phyloP scores from a whole-genome alignment of 306 rosid species.

The Cicer pinnatifidum region DNA sequence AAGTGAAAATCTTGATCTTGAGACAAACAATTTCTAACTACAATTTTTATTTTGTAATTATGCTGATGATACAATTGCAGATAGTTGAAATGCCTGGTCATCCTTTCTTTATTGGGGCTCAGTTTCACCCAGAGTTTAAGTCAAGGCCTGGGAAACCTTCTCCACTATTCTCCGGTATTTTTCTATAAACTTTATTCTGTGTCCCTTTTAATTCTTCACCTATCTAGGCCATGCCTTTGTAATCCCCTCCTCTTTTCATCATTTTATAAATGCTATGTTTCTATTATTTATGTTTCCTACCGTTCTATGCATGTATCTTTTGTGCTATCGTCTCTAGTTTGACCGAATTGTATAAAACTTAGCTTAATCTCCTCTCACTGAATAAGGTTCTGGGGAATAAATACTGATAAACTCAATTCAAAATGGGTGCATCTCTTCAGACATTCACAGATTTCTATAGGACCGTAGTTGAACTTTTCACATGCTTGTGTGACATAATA shows the following conservation, averaged over 20 bases:
- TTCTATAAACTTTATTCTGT: background rate
- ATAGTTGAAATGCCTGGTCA: conserved; percentile 69
- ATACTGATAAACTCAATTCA: background rate
- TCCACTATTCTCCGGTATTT: conserved; percentile 68
- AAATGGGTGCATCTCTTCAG: background rate
- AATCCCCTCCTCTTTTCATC: background rate
- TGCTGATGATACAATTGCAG: conserved; percentile 49
- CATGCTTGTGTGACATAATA: background rate
- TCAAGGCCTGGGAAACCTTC: conserved; percentile 88
- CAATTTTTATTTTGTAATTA: background rate
- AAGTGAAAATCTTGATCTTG: conserved; percentile 27
- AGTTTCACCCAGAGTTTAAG: conserved; percentile 84
- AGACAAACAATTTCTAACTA: background rate
- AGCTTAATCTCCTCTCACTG: background rate
- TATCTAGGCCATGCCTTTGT: background rate
- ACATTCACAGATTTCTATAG: background rate
- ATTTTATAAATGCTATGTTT: background rate
- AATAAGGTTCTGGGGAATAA: background rate
- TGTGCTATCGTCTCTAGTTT: background rate
- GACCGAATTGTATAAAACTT: background rate
- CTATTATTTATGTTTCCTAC: background rate
- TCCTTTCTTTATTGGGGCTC: conserved; percentile 79
- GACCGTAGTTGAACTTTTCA: background rate
- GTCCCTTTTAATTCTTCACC: background rate
- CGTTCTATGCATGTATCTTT: background rate